Percentiles rank a stretch among this genome's conserved stretches.
Conservation (phyloP, 148 eudicot species). For the Rhododendron mucronatum region DNA sequence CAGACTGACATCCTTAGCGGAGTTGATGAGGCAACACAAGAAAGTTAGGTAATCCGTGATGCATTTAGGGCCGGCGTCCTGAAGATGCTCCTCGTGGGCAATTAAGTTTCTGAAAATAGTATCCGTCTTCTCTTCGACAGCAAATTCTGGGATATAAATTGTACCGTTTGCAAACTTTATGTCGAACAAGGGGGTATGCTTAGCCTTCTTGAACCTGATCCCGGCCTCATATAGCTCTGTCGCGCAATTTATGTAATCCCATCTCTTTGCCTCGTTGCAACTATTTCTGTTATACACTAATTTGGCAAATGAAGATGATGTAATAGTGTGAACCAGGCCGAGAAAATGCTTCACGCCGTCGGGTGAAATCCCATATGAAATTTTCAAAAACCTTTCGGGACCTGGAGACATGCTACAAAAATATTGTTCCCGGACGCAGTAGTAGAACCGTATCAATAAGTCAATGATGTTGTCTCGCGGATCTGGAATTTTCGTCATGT, state of each 20-base stretch:
- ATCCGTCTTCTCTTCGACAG: not conserved
- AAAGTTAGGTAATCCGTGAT: not conserved
- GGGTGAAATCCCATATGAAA: not conserved
- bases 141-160: conserved; percentile 1
- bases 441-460: not conserved
- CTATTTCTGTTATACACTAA: not conserved
- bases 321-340: not conserved
- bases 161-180: not conserved
- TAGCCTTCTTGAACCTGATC: conserved; percentile 1
- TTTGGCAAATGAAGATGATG: not conserved
- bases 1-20: not conserved
- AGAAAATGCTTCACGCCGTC: not conserved
- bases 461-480: not conserved
- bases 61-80: not conserved
- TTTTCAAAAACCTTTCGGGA: not conserved
- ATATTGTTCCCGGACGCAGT: not conserved
- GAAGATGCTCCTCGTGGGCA: not conserved
- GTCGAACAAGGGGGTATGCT: not conserved
- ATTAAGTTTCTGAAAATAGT: not conserved
- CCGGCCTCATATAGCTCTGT: conserved; percentile 11
- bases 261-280: not conserved
- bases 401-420: too few species aligned
- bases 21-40: not conserved
- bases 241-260: conserved; percentile 1
- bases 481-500: not conserved